phyloP scores from a whole-genome alignment of 1,139 yeast genomes.

The Candida sp. region DNA sequence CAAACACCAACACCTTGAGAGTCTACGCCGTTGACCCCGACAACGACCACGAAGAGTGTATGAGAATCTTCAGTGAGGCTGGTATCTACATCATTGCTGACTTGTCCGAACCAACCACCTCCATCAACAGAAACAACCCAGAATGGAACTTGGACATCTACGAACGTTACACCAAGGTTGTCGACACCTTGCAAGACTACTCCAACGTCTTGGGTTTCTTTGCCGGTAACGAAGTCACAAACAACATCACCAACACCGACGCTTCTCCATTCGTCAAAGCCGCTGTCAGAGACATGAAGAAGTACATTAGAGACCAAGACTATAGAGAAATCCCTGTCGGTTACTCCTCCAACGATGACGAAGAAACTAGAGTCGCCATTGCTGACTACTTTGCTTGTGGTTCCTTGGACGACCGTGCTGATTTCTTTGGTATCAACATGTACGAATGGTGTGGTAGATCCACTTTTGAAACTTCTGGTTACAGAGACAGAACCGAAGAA shows the following conservation, averaged over 20 bases:
- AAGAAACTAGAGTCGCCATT: slow-evolving; percentile 69
- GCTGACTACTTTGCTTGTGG: slow-evolving; percentile 87
- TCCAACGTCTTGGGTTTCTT: slow-evolving; percentile 91
- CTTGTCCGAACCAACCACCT: slow-evolving; percentile 81
- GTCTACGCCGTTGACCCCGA: slow-evolving; percentile 81
- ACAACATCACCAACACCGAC: slow-evolving; percentile 51
- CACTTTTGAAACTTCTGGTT: slow-evolving; percentile 73
- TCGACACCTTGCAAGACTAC: slow-evolving; percentile 83
- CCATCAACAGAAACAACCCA: slow-evolving; percentile 80
- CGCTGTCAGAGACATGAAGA: slow-evolving; percentile 88
- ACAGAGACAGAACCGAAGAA: slow-evolving; percentile 60
- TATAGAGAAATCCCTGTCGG: slow-evolving; percentile 89
- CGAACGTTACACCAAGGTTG: slow-evolving; percentile 76
- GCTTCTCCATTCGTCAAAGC: slow-evolving; percentile 89
- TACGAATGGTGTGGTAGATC: slow-evolving; percentile 92
- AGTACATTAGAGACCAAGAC: slow-evolving; percentile 66
- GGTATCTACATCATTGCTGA: slow-evolving; percentile 90
- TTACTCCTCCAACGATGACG: slow-evolving; percentile 90
- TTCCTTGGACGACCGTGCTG: slow-evolving; percentile 68
- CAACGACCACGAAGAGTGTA: slow-evolving; percentile 84
- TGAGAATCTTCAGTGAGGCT: slow-evolving; percentile 83
- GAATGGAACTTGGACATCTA: slow-evolving; percentile 70
- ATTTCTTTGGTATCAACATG: slow-evolving; percentile 90
- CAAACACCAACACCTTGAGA: slow-evolving; percentile 77
- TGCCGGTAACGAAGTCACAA: slow-evolving; percentile 90